A percentile compares a stretch with the other conserved stretches of the same genome.
Conservation (phyloP, 2,329 filamentous ascomycete species). For the Laburnicola sp. region DNA sequence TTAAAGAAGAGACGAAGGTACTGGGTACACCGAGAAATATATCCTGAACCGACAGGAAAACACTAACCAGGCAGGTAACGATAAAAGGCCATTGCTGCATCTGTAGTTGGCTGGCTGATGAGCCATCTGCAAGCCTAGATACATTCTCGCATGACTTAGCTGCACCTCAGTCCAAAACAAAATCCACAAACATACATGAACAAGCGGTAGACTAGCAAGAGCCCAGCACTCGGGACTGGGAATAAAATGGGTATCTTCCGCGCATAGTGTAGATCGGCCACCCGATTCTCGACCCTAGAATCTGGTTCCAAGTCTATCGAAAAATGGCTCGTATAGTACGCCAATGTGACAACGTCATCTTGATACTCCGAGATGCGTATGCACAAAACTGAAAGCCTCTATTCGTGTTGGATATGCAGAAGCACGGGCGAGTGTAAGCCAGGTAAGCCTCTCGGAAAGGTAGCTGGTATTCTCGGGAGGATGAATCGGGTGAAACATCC, state of each 20-base stretch:
- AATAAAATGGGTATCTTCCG: neutral
- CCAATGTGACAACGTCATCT: neutral
- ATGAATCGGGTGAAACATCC: neutral
- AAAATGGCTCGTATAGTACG: neutral
- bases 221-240: neutral
- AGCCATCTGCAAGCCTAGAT: neutral
- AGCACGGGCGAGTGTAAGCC: neutral
- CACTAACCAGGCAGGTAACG: neutral
- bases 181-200: neutral
- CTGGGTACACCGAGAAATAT: neutral
- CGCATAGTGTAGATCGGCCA: conserved; percentile 2
- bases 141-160: neutral
- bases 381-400: neutral
- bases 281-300: neutral
- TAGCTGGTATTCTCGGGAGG: neutral
- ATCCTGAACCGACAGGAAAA: neutral
- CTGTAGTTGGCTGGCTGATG: neutral
- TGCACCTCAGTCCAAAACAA: conserved; percentile 1
- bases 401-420: neutral
- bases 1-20: neutral
- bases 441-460: conserved; percentile 5
- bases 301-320: neutral
- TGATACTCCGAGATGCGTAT: neutral
- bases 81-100: no score
- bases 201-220: neutral